phyloP scores from a whole-genome alignment of 2,329 filamentous ascomycete genomes.

The Aphanocladium album region DNA sequence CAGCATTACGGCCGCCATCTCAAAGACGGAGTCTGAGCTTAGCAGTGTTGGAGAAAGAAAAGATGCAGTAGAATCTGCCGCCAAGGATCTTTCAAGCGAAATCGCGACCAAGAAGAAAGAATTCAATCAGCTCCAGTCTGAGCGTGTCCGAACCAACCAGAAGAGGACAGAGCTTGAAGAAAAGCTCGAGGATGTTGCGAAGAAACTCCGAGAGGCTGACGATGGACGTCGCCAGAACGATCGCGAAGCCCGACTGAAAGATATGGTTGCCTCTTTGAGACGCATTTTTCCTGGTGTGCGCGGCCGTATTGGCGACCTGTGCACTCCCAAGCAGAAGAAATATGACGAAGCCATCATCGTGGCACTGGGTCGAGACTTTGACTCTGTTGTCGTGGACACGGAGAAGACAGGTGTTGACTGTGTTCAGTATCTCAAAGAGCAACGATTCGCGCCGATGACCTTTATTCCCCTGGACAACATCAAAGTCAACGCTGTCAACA shows the following conservation, averaged over 20 bases:
- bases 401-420: conserved; percentile 93
- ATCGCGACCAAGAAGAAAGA: conserved; percentile 87
- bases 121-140: conserved; percentile 78
- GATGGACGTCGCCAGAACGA: conserved; percentile 81
- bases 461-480: conserved; percentile 98
- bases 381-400: conserved; percentile 90
- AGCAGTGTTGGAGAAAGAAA: conserved; percentile 64
- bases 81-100: conserved; percentile 67
- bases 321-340: conserved; percentile 95
- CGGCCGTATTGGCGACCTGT: conserved; percentile 84
- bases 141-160: conserved; percentile 74
- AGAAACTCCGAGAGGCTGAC: conserved; percentile 78
- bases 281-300: conserved; percentile 88
- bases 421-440: conserved; percentile 88
- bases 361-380: conserved; percentile 86
- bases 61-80: conserved; percentile 53
- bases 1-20: conserved; percentile 64
- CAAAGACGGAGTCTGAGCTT: conserved; percentile 70
- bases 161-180: conserved; percentile 86
- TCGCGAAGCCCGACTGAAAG: conserved; percentile 71
- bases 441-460: conserved; percentile 79
- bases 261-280: conserved; percentile 80
- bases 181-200: conserved; percentile 75
- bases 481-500: conserved; percentile 86
- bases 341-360: conserved; percentile 90